Percentiles rank a stretch among this genome's conserved stretches.
phyloP scores from a whole-genome alignment of 352 stramenopile genomes.

The Phytophthora megakarya region DNA sequence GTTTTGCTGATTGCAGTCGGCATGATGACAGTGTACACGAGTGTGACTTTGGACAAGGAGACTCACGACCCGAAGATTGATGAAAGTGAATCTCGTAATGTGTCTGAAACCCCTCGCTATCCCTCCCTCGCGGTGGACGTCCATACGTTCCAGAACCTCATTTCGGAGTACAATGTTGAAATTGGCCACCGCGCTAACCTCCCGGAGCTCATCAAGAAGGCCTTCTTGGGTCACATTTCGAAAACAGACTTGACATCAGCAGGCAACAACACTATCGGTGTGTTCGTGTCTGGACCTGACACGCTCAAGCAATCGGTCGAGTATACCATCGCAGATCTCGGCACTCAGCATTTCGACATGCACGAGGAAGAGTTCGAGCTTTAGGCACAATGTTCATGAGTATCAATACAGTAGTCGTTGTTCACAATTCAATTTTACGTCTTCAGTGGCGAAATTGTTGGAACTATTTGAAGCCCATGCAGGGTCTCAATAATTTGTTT shows the following conservation, averaged over 20 bases:
- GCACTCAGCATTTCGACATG: constrained; percentile 26
- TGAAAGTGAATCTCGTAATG: background rate
- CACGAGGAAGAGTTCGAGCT: constrained; percentile 42
- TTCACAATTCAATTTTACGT: too few relatives aligned
- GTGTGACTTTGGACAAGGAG: constrained; percentile 14
- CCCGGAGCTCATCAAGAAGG: constrained; percentile 31
- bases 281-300: constrained; percentile 49
- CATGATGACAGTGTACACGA: constrained; percentile 13
- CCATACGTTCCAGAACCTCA: constrained; percentile 28
- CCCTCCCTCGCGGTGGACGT: constrained; percentile 15
- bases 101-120: constrained; percentile 15
- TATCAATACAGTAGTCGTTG: too few relatives aligned
- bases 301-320: constrained; percentile 36
- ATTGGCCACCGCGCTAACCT: constrained; percentile 37
- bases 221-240: constrained; percentile 8
- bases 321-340: constrained; percentile 26
- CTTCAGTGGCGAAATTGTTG: too few relatives aligned
- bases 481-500: too few relatives aligned
- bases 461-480: too few relatives aligned
- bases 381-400: constrained; percentile 2
- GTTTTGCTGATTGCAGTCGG: constrained; percentile 19
- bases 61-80: background rate
- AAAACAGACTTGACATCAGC: background rate
- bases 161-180: constrained; percentile 33
- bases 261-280: constrained; percentile 31